These are phyloP conservation scores for Ophiostoma sp. DNA, from an alignment of 2,329 filamentous ascomycete species.

Conservation along the genomic window DNA sequence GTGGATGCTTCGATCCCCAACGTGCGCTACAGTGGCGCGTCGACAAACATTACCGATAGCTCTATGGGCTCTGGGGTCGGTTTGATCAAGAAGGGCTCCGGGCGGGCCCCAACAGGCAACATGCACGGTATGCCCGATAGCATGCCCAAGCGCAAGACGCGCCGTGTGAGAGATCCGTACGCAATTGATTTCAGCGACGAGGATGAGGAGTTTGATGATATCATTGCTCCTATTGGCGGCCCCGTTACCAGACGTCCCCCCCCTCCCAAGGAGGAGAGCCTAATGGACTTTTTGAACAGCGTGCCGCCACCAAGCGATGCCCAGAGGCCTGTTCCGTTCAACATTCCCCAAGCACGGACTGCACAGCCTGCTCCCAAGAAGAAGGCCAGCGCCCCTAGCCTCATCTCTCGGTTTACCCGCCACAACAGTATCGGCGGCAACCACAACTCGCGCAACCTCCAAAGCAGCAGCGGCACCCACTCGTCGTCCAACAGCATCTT, in stretches of 20 bases:
- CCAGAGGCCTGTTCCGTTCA: constrained; percentile 37
- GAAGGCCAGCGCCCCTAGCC: constrained; percentile 57
- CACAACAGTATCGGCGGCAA: constrained; percentile 28
- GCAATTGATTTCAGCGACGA: constrained; percentile 80
- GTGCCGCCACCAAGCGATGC: constrained; percentile 57
- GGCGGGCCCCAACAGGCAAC: neutral
- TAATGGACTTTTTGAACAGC: constrained; percentile 69
- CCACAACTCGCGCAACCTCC: constrained; percentile 25
- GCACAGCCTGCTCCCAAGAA: constrained; percentile 47
- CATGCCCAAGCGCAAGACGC: constrained; percentile 67
- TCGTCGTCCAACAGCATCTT: constrained; percentile 21
- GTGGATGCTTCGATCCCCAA: constrained; percentile 55
- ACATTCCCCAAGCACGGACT: constrained; percentile 34
- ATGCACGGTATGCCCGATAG: constrained; percentile 47
- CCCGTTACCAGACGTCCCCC: constrained; percentile 37
- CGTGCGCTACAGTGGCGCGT: constrained; percentile 52
- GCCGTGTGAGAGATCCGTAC: constrained; percentile 80
- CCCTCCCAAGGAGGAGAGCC: constrained; percentile 55
- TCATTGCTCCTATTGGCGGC: constrained; percentile 26
- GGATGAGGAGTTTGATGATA: constrained; percentile 43
- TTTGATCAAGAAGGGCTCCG: constrained; percentile 44
- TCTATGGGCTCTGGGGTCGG: constrained; percentile 71
- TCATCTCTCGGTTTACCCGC: constrained; percentile 54
- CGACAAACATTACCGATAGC: constrained; percentile 57
- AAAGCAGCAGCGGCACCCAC: constrained; percentile 17